Conservation (phyloP, 2,329 filamentous ascomycete genomes). For the Aotearoamyces nothofagi region DNA sequence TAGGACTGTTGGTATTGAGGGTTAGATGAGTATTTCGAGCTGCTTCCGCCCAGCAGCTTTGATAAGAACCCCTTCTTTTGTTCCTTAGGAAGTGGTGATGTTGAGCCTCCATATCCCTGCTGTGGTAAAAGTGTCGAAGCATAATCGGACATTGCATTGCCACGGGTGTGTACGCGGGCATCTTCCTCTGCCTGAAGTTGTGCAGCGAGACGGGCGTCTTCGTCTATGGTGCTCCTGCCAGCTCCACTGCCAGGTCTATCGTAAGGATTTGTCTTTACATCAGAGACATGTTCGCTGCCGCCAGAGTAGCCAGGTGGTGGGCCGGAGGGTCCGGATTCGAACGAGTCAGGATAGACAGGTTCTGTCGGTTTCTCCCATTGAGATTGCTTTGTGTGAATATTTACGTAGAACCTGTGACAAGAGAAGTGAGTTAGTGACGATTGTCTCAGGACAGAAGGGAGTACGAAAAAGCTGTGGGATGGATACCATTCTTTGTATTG, state of each 20-base stretch:
- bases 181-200: conserved; percentile 77
- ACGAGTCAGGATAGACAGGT: conserved; percentile 45
- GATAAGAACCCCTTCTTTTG: conserved; percentile 31
- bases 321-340: conserved; percentile 31
- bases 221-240: conserved; percentile 23
- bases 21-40: conserved; percentile 1
- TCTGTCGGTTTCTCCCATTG: conserved; percentile 77
- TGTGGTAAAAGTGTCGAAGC: conserved; percentile 16
- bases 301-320: conserved; percentile 54
- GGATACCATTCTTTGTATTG: conserved; percentile 71
- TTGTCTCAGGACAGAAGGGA: too few species aligned
- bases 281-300: conserved; percentile 24
- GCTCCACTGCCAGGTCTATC: conserved; percentile 16
- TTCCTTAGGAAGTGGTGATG: conserved; percentile 13
- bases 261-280: conserved; percentile 57
- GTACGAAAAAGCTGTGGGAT: too few species aligned
- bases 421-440: conserved; percentile 8
- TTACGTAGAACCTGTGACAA: conserved; percentile 72
- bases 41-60: conserved; percentile 29
- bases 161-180: conserved; percentile 17
- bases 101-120: conserved; percentile 2
- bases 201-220: conserved; percentile 61
- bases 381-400: conserved; percentile 73
- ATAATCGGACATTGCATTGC: conserved; percentile 12
- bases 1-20: neutral